A percentile compares a stretch with the other conserved stretches of the same genome.
Evolutionary conservation across 768 basidiomycete genomes (phyloP).

Genomic region (Rhodotorula diobovata): DNA sequence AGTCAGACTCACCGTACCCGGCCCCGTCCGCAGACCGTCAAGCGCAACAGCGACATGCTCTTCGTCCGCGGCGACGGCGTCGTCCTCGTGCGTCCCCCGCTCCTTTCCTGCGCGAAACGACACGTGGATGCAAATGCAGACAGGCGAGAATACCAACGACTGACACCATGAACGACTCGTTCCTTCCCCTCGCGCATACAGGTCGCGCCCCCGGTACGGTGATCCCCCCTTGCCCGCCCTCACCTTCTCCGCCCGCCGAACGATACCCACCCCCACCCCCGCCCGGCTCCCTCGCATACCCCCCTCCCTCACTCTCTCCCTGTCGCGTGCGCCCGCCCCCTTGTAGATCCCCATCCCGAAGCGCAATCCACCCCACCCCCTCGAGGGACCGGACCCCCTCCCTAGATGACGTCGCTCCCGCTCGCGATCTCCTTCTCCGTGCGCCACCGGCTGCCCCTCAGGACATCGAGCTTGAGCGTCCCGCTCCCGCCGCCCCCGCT

Average conservation of each 20-base stretch:
- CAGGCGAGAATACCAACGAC: neutral
- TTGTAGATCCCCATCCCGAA: neutral
- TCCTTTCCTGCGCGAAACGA: neutral
- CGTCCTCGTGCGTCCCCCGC: conserved; percentile 65
- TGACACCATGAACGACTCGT: neutral
- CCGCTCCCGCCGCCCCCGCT: conserved; percentile 19
- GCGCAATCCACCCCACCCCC: neutral
- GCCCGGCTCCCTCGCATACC: neutral
- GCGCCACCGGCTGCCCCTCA: conserved; percentile 27
- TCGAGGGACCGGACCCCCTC: neutral
- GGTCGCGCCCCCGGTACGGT: conserved; percentile 37
- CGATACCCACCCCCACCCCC: neutral
- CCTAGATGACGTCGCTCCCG: conserved; percentile 33
- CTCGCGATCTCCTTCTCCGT: conserved; percentile 34
- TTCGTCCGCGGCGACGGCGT: conserved; percentile 97
- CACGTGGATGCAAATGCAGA: neutral
- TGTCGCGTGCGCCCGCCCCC: neutral
- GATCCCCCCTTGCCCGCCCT: neutral
- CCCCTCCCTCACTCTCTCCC: neutral
- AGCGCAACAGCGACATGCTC: conserved; percentile 93
- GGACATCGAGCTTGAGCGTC: conserved; percentile 28
- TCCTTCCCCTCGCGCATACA: neutral
- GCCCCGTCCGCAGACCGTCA: conserved; percentile 64
- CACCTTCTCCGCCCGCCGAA: neutral
- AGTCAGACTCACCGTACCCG: neutral